Percentiles rank a stretch among this genome's conserved stretches.
Evolutionary conservation across 352 stramenopile genomes (phyloP).

Genomic region (Phytophthora vignae): DNA sequence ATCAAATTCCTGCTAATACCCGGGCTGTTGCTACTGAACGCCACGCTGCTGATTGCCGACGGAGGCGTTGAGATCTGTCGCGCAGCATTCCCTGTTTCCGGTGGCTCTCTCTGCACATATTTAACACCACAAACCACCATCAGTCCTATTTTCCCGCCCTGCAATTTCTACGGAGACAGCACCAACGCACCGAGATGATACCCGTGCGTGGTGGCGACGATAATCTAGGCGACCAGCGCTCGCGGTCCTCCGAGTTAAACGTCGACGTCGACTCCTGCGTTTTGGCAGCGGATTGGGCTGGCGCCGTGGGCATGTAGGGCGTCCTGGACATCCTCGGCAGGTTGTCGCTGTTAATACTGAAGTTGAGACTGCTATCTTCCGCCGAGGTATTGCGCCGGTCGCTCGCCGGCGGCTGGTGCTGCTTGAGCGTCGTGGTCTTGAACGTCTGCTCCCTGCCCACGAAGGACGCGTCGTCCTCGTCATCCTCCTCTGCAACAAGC

Average conservation of each 20-base stretch:
- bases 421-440: conserved; percentile 76
- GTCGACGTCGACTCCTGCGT: conserved; percentile 50
- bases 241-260: conserved; percentile 55
- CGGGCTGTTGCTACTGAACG: conserved; percentile 62
- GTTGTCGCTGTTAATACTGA: conserved; percentile 70
- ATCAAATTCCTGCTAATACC: conserved; percentile 82
- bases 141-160: too few species aligned
- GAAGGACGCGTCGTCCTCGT: conserved; percentile 51
- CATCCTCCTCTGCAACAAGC: conserved; percentile 13
- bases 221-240: conserved; percentile 64
- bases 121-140: background rate
- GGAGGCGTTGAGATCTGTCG: conserved; percentile 56
- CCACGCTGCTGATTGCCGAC: conserved; percentile 81
- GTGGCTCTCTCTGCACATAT: conserved; percentile 17
- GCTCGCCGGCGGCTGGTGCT: conserved; percentile 32
- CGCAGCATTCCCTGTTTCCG: conserved; percentile 25
- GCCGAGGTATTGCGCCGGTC: conserved; percentile 35
- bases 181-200: conserved; percentile 55
- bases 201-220: conserved; percentile 62
- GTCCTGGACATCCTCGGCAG: conserved; percentile 71
- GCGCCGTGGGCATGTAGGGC: conserved; percentile 63
- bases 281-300: conserved; percentile 34
- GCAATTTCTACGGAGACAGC: too few species aligned
- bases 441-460: conserved; percentile 65
- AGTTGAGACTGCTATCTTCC: conserved; percentile 63